Evolutionary conservation across 2,329 filamentous ascomycete genomes (phyloP), one percentile per base, ranked within the genome.

Genomic region (Cladosporium halotolerans): DNA sequence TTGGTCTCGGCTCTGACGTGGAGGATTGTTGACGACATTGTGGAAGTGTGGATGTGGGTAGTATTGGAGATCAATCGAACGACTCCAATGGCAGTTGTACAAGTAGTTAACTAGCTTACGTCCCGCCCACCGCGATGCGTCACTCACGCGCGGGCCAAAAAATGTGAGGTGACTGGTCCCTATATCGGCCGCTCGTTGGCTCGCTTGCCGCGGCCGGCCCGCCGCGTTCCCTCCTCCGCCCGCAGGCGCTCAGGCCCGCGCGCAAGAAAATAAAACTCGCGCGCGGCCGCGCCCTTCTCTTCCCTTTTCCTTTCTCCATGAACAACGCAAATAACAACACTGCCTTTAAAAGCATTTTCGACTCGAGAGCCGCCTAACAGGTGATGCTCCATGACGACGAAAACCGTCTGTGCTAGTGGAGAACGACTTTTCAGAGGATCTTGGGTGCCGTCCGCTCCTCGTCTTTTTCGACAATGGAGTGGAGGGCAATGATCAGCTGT

Each of bases 261-360:
- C n/a, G 32, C 32, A 4, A 34, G 48, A 51, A 51, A 44, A 51
- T 51, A 51, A 51, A 51, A 51, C 48, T 51, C 40, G 48, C 48
- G 39, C 31, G 39, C 39, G 11, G 3, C 13, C 0, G 18, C 32
- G 16, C 40, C n/a, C 44, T 14, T 18, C n/a, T 36, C 38, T 9
- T 41, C n/a, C 31, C 59, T 59, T 57, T 57, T 53, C 54, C 23
- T 28, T 56, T 60, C 58, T 57, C 56, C 54, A 66, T 65, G 62
- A 67, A 67, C 63, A 68, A 69, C 65, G 65, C 66, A 67, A 68
- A 68, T 56, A 50, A 62, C 55, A 66, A 68, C 67, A 68, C 67
- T 65, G 63, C 63, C 65, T 52, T 47, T 67, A 66, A 70, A 65
- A 69, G 67, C 67, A 70, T 68, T 70, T 68, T 68, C 66, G 62